Evolutionary conservation across 192 early-diverging fungal species (phyloP), one percentile per base, ranked within the genome.

Genomic region (Borealophlyctis nickersoniae): DNA sequence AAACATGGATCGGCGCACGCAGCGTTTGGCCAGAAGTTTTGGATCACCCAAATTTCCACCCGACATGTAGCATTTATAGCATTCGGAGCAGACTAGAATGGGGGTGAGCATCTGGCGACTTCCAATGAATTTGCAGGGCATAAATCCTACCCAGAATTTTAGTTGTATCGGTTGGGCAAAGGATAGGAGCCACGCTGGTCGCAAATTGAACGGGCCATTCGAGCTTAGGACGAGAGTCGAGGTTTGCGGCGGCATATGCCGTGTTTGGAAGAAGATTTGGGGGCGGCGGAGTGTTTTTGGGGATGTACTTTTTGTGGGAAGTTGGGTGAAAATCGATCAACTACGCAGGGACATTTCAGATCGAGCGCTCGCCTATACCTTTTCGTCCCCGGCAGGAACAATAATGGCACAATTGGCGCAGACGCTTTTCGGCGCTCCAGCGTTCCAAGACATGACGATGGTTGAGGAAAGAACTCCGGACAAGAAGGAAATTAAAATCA

Each of bases 391-490:
- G 39, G 39, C 19, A 7, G 39, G 9, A 45, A 45, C 19, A 19
- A 13, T 45, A 13, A 45, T 45, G 39, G 9, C 7, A 19, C 39
- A 45, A 19, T 45, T 45, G 7, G 39, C 7, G 39, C 39, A 45
- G 39, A 45, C 7, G 39, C 9, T 13, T 19, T 45, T 45, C 9
- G 39, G 39, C 19, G 39, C 39, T n/a, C n/a, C n/a, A 7, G 39
- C 7, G 39, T 45, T 45, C 39, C 39, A 45, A 45, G 39, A 45
- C 39, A 45, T 45, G n/a, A n/a, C n/a, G n/a, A n/a, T n/a, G n/a
- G n/a, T n/a, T n/a, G n/a, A n/a, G n/a, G n/a, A n/a, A n/a, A n/a
- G n/a, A n/a, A n/a, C n/a, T n/a, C n/a, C n/a, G n/a, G n/a, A n/a
- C n/a, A n/a, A n/a, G n/a, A n/a, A n/a, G n/a, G n/a, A n/a, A n/a